Conservation (phyloP, 805 yeast species). For the Schizosaccharomyces pombe region DNA sequence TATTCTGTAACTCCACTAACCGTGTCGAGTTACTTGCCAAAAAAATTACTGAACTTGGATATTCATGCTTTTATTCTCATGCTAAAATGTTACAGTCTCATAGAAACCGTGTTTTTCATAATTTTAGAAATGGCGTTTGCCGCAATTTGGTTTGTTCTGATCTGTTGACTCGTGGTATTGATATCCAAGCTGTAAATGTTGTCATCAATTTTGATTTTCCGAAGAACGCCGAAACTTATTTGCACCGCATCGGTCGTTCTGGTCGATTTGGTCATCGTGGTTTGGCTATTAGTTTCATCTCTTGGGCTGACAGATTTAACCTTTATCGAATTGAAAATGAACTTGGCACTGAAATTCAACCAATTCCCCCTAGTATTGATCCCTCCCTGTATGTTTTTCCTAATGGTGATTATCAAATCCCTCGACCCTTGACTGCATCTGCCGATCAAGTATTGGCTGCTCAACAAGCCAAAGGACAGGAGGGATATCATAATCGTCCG, state of each 20-base stretch:
- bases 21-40: conserved; percentile 89
- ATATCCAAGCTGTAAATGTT: conserved; percentile 94
- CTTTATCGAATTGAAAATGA: conserved; percentile 90
- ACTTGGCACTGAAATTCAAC: conserved; percentile 88
- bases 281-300: conserved; percentile 84
- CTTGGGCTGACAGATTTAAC: conserved; percentile 89
- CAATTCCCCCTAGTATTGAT: conserved; percentile 87
- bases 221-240: conserved; percentile 86
- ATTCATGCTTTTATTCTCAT: conserved; percentile 88
- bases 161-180: conserved; percentile 90
- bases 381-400: conserved; percentile 70
- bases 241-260: conserved; percentile 96
- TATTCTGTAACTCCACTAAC: conserved; percentile 88
- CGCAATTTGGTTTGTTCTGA: conserved; percentile 94
- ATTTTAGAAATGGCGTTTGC: conserved; percentile 92
- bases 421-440: conserved; percentile 70
- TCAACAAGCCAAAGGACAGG: not conserved
- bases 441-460: not conserved
- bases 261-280: conserved; percentile 98
- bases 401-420: conserved; percentile 40
- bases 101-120: conserved; percentile 94
- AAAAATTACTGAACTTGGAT: conserved; percentile 87
- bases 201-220: conserved; percentile 97
- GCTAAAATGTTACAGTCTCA: conserved; percentile 95
- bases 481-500: conserved; percentile 10